Evolutionary conservation across 371 early-diverging fungal species (phyloP).

Genomic region (Blyttiomyces sp.): DNA sequence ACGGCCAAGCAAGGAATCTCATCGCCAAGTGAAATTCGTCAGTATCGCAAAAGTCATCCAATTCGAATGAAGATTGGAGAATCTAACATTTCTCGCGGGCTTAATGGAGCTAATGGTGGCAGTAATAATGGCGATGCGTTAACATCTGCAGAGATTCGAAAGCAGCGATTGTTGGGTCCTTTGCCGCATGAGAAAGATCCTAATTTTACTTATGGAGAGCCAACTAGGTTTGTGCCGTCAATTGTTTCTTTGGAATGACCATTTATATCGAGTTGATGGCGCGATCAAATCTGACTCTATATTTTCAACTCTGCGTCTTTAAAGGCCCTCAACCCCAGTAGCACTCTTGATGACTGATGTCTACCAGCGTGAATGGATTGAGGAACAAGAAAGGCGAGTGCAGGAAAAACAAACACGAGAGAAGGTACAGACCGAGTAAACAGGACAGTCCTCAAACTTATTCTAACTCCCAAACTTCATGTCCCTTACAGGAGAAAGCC

Average conservation of each 20-base stretch:
- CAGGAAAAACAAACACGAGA: background rate
- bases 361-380: conserved; percentile 50
- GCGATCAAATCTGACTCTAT: background rate
- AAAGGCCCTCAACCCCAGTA: conserved; percentile 50
- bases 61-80: conserved; percentile 44
- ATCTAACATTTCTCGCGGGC: conserved; percentile 7
- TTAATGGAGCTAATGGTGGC: conserved; percentile 9
- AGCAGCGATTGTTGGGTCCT: conserved; percentile 21
- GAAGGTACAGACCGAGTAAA: too few species aligned
- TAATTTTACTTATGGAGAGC: conserved; percentile 49
- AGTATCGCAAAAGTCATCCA: conserved; percentile 43
- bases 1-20: conserved; percentile 43
- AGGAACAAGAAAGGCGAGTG: conserved; percentile 20
- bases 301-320: background rate
- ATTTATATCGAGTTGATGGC: background rate
- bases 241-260: background rate
- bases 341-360: conserved; percentile 49
- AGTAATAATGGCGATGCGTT: conserved; percentile 6
- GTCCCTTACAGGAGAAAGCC: background rate
- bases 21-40: conserved; percentile 34
- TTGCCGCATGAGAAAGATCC: conserved; percentile 46
- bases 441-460: too few species aligned
- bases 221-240: conserved; percentile 35
- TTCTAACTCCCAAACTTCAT: background rate
- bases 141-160: conserved; percentile 11